Conservation (phyloP, 306 rosid genomes). For the Gynostemma pentaphyllum region DNA sequence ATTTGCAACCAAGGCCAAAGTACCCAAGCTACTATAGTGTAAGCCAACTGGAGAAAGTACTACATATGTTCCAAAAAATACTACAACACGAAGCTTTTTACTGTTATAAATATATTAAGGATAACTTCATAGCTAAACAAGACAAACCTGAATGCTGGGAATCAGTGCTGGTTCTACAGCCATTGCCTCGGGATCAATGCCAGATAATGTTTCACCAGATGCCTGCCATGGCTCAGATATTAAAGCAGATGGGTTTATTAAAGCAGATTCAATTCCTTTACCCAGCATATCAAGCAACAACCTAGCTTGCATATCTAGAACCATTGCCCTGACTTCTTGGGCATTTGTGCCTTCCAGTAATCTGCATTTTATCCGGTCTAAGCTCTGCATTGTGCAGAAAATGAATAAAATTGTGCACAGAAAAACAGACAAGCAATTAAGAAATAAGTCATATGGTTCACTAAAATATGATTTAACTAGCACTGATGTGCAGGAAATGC, state of each 20-base stretch:
- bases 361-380: constrained; percentile 98
- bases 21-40: not conserved
- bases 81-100: not conserved
- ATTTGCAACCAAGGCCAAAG: not conserved
- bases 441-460: not conserved
- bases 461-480: not conserved
- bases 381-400: constrained; percentile 51
- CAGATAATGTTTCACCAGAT: constrained; percentile 57
- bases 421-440: not conserved
- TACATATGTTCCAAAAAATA: not conserved
- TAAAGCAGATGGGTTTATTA: constrained; percentile 75
- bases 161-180: constrained; percentile 79
- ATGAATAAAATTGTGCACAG: constrained; percentile 6
- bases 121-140: constrained; percentile 9
- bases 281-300: constrained; percentile 97
- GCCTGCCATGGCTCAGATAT: constrained; percentile 88
- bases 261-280: constrained; percentile 93
- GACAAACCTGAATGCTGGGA: constrained; percentile 65
- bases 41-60: not conserved
- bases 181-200: constrained; percentile 84
- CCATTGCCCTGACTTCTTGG: constrained; percentile 99
- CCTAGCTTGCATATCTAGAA: constrained; percentile 99
- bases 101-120: not conserved
- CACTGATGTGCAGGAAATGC: not conserved
- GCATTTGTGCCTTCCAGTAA: constrained; percentile 91